phyloP scores from a whole-genome alignment of 306 rosid genomes.

The Carpinus viminea region DNA sequence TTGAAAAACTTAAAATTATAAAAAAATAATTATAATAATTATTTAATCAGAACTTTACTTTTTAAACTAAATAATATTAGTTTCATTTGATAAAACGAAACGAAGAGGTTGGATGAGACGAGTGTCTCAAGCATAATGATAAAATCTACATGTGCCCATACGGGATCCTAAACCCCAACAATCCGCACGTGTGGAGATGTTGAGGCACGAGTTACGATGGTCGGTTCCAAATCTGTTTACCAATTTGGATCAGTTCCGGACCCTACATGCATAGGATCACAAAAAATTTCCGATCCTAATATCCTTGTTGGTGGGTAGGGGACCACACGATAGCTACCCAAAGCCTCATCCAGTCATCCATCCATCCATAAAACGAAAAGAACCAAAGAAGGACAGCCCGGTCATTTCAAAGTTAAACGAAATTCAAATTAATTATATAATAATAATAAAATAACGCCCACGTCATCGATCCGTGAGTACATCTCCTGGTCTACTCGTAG shows the following conservation, averaged over 20 bases:
- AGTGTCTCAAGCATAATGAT: not conserved
- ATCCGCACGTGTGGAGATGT: not conserved
- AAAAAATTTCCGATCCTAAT: not conserved
- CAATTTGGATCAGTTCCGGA: not conserved
- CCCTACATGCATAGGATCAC: not conserved
- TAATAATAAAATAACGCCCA: conserved; percentile 22
- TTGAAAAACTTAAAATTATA: too few species aligned
- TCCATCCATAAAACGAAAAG: not conserved
- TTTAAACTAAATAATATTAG: too few species aligned
- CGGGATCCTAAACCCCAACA: not conserved
- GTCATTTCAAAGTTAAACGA: not conserved
- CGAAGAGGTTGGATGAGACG: too few species aligned
- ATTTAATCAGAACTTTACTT: too few species aligned
- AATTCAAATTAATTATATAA: not conserved
- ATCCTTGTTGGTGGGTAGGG: conserved; percentile 6
- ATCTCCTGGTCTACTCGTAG: not conserved
- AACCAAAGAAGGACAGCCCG: not conserved
- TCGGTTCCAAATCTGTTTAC: not conserved
- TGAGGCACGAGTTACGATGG: not conserved
- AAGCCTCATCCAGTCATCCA: conserved; percentile 6
- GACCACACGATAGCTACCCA: conserved; percentile 4
- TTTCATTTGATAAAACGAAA: too few species aligned
- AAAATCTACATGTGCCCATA: too few species aligned
- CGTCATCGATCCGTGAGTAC: conserved; percentile 62
- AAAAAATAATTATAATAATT: too few species aligned